phyloP scores from a whole-genome alignment of 768 basidiomycete genomes.

The Tulasnella sp. region DNA sequence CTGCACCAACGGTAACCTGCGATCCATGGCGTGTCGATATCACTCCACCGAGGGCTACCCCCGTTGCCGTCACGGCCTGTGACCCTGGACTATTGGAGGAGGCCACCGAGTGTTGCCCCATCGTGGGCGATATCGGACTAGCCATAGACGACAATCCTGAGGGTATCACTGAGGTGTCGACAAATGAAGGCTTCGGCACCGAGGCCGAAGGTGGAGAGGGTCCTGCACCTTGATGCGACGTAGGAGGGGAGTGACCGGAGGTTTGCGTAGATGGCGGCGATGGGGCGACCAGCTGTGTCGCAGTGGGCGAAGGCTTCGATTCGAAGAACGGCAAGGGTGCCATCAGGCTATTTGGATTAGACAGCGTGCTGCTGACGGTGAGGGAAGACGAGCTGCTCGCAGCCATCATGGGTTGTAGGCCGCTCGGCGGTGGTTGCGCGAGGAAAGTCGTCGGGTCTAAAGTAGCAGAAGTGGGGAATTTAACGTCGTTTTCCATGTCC shows the following conservation, averaged over 20 bases:
- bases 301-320: neutral
- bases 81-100: neutral
- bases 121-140: slow-evolving; percentile 8
- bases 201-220: neutral
- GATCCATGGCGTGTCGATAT: slow-evolving; percentile 16
- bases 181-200: neutral
- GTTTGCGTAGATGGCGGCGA: slow-evolving; percentile 4
- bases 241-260: slow-evolving; percentile 7
- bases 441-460: neutral
- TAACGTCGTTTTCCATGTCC: slow-evolving; percentile 24
- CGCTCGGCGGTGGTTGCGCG: neutral
- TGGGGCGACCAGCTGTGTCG: neutral
- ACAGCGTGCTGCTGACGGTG: neutral
- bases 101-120: neutral
- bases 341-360: neutral
- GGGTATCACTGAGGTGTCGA: neutral
- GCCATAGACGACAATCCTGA: neutral
- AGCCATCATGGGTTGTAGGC: neutral
- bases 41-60: slow-evolving; percentile 11
- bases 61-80: slow-evolving; percentile 9
- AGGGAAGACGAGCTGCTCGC: neutral
- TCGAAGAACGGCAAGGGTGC: neutral
- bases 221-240: neutral
- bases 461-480: neutral
- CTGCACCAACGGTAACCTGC: slow-evolving; percentile 21